phyloP scores from a whole-genome alignment of 345 rosid genomes.

The Geranium rotundifolium region DNA sequence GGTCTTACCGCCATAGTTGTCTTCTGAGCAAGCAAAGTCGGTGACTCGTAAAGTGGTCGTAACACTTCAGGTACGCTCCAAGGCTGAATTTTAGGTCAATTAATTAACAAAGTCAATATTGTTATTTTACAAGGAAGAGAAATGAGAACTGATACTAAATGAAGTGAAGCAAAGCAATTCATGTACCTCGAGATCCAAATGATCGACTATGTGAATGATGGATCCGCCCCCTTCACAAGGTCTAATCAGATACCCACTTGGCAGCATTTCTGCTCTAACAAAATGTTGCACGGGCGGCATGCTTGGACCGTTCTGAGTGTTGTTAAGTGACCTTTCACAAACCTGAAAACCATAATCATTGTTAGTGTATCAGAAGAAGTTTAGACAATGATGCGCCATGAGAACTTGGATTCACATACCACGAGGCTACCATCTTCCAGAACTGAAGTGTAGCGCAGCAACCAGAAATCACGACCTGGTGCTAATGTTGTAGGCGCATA shows the following conservation, averaged over 20 bases:
- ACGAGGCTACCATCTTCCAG: slow-evolving; percentile 97
- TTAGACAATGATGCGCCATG: background rate
- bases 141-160: slow-evolving; percentile 4
- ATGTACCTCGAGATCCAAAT: slow-evolving; percentile 79
- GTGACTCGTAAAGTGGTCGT: slow-evolving; percentile 92
- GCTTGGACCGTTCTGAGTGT: slow-evolving; percentile 88
- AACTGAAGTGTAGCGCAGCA: slow-evolving; percentile 88
- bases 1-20: slow-evolving; percentile 84
- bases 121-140: slow-evolving; percentile 3
- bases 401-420: slow-evolving; percentile 38
- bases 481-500: slow-evolving; percentile 97
- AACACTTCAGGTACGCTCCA: slow-evolving; percentile 97
- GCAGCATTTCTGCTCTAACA: slow-evolving; percentile 83
- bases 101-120: slow-evolving; percentile 1
- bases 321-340: slow-evolving; percentile 85
- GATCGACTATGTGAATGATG: slow-evolving; percentile 94
- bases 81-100: slow-evolving; percentile 40
- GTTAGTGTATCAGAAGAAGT: slow-evolving; percentile 1
- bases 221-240: no score
- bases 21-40: slow-evolving; percentile 85
- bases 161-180: slow-evolving; percentile 11
- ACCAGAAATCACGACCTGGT: slow-evolving; percentile 98
- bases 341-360: slow-evolving; percentile 23
- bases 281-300: slow-evolving; percentile 92
- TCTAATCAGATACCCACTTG: slow-evolving; percentile 88